These are phyloP conservation scores for Kwoniella sp. DNA, from an alignment of 768 basidiomycete species.

Conservation along the genomic window DNA sequence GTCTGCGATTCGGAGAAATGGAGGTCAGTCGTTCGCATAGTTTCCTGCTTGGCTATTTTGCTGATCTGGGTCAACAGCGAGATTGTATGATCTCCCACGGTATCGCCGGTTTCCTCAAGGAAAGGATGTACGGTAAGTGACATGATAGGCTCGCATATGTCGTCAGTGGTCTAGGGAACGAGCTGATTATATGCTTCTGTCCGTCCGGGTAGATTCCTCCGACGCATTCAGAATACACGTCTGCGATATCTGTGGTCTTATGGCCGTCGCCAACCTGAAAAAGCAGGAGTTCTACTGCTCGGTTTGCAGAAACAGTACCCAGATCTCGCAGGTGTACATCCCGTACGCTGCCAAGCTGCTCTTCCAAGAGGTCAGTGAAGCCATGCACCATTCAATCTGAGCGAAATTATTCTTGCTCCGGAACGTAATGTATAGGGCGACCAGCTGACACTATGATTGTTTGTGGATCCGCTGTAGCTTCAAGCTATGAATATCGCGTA, in stretches of 20 bases:
- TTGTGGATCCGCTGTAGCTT: slow-evolving; percentile 1
- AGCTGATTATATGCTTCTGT: slow-evolving; percentile 1
- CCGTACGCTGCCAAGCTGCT: slow-evolving; percentile 93
- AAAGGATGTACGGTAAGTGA: slow-evolving; percentile 66
- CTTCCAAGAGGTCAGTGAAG: slow-evolving; percentile 68
- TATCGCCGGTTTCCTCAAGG: slow-evolving; percentile 96
- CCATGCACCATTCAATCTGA: too few species aligned
- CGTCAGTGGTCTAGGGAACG: slow-evolving; percentile 9
- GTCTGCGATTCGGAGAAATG: slow-evolving; percentile 99
- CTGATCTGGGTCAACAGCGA: slow-evolving; percentile 58
- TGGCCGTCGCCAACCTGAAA: slow-evolving; percentile 98
- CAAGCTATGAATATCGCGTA: slow-evolving; percentile 51
- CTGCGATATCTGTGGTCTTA: slow-evolving; percentile 74
- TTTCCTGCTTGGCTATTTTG: background rate
- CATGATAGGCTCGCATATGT: background rate
- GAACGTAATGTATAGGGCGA: too few species aligned
- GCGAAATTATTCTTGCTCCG: too few species aligned
- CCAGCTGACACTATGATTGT: too few species aligned
- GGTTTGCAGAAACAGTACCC: slow-evolving; percentile 95
- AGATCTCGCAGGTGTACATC: slow-evolving; percentile 69
- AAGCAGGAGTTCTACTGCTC: slow-evolving; percentile 99
- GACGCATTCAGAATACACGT: slow-evolving; percentile 49
- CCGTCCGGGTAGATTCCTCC: slow-evolving; percentile 56
- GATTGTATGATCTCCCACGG: slow-evolving; percentile 99
- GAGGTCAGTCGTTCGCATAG: slow-evolving; percentile 59